Evolutionary conservation across 768 basidiomycete genomes (phyloP).

Genomic region (Trametes coccinea): DNA sequence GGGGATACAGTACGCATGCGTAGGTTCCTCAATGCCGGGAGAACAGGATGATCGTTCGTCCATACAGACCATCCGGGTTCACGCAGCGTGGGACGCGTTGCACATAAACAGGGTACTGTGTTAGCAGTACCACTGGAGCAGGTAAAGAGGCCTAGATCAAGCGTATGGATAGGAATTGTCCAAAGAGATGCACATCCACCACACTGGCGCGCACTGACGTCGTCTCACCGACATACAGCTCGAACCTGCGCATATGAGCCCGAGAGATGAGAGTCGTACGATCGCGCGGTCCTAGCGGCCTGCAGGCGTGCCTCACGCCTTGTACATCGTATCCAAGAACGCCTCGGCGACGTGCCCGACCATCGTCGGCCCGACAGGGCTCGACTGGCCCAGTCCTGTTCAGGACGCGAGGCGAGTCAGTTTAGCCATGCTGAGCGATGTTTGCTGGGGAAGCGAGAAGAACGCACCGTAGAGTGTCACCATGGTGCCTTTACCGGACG

Average conservation of each 20-base stretch:
- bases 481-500: conserved; percentile 82
- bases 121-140: too few relatives aligned
- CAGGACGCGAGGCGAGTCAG: conserved; percentile 3
- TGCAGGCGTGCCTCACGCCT: conserved; percentile 47
- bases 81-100: too few relatives aligned
- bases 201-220: too few relatives aligned
- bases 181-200: too few relatives aligned
- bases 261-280: neutral
- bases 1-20: too few relatives aligned
- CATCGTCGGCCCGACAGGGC: conserved; percentile 78
- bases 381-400: conserved; percentile 79
- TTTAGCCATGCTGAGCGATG: neutral
- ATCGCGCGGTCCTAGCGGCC: neutral
- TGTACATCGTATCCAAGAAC: conserved; percentile 82
- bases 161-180: too few relatives aligned
- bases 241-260: neutral
- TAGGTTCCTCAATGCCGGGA: too few relatives aligned
- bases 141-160: too few relatives aligned
- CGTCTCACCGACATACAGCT: too few relatives aligned
- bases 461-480: conserved; percentile 84
- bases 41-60: too few relatives aligned
- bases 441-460: neutral
- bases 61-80: too few relatives aligned
- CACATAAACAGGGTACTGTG: too few relatives aligned
- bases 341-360: conserved; percentile 75